Base-by-base conservation (phyloP, 805 yeast genomes). In the Komagataella pseudopastoris region DNA sequence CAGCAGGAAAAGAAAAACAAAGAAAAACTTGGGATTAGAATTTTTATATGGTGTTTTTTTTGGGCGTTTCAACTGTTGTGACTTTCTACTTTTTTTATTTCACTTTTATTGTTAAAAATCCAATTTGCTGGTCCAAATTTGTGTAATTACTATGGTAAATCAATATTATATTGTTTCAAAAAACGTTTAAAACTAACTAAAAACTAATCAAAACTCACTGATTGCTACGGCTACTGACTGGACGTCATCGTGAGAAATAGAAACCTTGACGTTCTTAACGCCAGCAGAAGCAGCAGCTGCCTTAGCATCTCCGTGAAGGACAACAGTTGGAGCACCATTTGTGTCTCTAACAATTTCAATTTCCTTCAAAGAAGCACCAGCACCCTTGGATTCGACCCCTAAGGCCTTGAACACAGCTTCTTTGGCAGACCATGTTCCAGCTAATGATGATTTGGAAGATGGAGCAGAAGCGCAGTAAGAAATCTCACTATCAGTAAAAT, bases 351-450 rank as follows among this genome's bases (percentile, higher is more conserved):
- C 60, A 60, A 93, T 87, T 72, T 91, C 98, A 69, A 93, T 95
- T 54, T 88, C 96, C 65, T 77, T 80, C 71, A 93, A 77, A 39
- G 95, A 75, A 44, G 99, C 98, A 55, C 98, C 99, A 14, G 91
- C 96, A 54, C 99, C 99, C 64, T 82, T 79, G 48, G 95, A 81
- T 63, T 78, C 77, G 56, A 88, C 95, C 55, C 93, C 90, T 63
- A 93, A 75, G 17, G 96, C 87, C 74, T 93, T 93, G 83, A 93
- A 93, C 43, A 90, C 97, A 46, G 99, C 99, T 73, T 93, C 99
- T 72, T 93, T 93, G 47, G 99, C 99, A 30, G 96, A 88, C 99
- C 99, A 93, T 47, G 95, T 85, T 49, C 99, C 99, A 23, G 99
- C 89, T 69, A 78, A 93, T 3, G 97, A 88, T 12, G 98, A 88